Conservation (phyloP, 139 green algal genomes). For the Coccomyxa sp. region DNA sequence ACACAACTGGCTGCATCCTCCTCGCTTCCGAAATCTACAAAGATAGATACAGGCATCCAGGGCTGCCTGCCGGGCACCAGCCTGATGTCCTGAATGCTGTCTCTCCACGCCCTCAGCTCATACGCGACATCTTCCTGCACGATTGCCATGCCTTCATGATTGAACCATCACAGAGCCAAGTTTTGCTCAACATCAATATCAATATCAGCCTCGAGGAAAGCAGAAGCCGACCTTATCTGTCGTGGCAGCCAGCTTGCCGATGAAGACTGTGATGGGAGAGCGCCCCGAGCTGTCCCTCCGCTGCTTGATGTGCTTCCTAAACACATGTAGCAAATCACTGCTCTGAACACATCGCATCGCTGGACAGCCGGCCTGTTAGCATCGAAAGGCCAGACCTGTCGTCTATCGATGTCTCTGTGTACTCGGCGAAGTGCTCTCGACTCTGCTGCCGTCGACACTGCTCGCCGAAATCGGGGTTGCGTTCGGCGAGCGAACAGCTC, state of each 20-base stretch:
- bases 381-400: not conserved
- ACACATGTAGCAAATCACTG: not conserved
- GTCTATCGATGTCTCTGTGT: not conserved
- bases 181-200: not conserved
- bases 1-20: not conserved
- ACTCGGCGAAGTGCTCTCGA: not conserved
- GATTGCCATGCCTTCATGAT: not conserved
- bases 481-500: not conserved
- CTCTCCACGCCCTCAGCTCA: not conserved
- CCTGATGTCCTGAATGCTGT: not conserved
- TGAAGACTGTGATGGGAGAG: not conserved
- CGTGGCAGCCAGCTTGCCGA: not conserved
- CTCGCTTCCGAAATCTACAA: not conserved
- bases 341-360: not conserved
- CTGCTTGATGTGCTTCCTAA: not conserved
- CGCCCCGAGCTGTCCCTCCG: not conserved
- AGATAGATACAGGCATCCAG: not conserved
- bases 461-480: not conserved
- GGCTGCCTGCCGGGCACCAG: not conserved
- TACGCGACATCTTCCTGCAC: not conserved
- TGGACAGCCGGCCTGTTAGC: not conserved
- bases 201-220: not conserved
- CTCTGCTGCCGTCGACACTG: not conserved
- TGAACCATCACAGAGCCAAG: not conserved
- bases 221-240: not conserved